Conservation (phyloP, 495 filamentous ascomycete species). For the Immersiella caudata region DNA sequence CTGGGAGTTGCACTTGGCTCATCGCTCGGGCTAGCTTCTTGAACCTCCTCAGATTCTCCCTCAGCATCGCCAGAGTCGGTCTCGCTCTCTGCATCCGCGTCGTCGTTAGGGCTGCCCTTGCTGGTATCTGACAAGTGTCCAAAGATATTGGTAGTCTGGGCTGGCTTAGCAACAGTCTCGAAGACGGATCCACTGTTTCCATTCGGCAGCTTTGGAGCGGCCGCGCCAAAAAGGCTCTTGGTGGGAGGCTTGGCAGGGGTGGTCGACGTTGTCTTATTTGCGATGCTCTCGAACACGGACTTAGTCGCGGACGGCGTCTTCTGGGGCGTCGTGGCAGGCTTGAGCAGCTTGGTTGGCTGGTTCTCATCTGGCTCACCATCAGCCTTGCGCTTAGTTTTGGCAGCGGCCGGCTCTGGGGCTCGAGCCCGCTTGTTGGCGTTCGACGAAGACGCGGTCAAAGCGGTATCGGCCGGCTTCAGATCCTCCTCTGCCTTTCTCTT, state of each 20-base stretch:
- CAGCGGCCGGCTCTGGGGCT: slow-evolving; percentile 31
- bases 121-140: slow-evolving; percentile 61
- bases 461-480: slow-evolving; percentile 36
- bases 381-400: slow-evolving; percentile 50
- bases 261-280: slow-evolving; percentile 36
- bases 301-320: slow-evolving; percentile 51
- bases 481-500: slow-evolving; percentile 56
- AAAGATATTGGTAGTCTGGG: slow-evolving; percentile 58
- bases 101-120: slow-evolving; percentile 48
- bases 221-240: slow-evolving; percentile 36
- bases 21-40: slow-evolving; percentile 37
- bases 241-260: slow-evolving; percentile 29
- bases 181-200: slow-evolving; percentile 34
- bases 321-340: slow-evolving; percentile 45
- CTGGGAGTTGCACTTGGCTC: slow-evolving; percentile 40
- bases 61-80: slow-evolving; percentile 49
- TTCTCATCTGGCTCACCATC: slow-evolving; percentile 51
- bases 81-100: slow-evolving; percentile 51
- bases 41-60: slow-evolving; percentile 47
- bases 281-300: slow-evolving; percentile 51
- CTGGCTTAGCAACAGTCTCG: slow-evolving; percentile 28
- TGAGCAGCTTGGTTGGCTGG: slow-evolving; percentile 62
- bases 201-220: slow-evolving; percentile 23
- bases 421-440: slow-evolving; percentile 50
- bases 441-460: slow-evolving; percentile 38